A percentile compares a stretch with the other conserved stretches of the same genome.
Evolutionary conservation across 2,329 filamentous ascomycete species (phyloP).

Genomic region (Fusarium nodosum): DNA sequence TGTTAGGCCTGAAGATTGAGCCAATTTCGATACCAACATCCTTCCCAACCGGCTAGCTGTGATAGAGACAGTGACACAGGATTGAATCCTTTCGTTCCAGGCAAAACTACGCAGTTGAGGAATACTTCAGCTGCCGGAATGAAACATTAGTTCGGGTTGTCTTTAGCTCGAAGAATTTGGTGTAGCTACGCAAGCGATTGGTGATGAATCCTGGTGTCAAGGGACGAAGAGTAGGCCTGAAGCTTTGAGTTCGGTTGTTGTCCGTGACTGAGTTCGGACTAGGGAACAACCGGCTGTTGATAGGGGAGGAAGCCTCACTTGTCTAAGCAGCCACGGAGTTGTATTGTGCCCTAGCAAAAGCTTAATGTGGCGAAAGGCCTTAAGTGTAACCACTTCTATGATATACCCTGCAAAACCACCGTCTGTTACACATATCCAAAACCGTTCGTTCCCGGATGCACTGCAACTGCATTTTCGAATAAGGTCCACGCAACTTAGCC

Average conservation of each 20-base stretch:
- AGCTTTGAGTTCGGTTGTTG: neutral
- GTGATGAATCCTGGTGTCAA: neutral
- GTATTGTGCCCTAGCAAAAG: neutral
- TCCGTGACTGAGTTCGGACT: neutral
- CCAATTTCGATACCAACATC: too few species aligned
- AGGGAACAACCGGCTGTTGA: neutral
- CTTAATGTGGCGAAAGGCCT: neutral
- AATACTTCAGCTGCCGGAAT: neutral
- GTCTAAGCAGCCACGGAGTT: neutral
- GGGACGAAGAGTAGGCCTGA: neutral
- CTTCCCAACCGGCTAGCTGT: accelerated
- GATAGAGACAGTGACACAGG: neutral
- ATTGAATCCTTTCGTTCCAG: too few species aligned
- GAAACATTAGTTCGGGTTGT: neutral
- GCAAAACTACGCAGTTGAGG: too few species aligned
- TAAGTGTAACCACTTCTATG: neutral
- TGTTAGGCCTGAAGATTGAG: neutral
- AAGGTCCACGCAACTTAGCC: neutral
- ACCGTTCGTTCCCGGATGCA: neutral
- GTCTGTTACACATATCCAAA: neutral
- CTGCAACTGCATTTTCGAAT: neutral
- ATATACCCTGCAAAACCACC: neutral
- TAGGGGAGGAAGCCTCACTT: neutral
- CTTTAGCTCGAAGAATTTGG: too few species aligned
- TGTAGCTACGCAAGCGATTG: neutral